Evolutionary conservation across 176 grass and related monocot species (phyloP), one percentile per base, ranked within the genome.

Genomic region (Oryza australiensis): DNA sequence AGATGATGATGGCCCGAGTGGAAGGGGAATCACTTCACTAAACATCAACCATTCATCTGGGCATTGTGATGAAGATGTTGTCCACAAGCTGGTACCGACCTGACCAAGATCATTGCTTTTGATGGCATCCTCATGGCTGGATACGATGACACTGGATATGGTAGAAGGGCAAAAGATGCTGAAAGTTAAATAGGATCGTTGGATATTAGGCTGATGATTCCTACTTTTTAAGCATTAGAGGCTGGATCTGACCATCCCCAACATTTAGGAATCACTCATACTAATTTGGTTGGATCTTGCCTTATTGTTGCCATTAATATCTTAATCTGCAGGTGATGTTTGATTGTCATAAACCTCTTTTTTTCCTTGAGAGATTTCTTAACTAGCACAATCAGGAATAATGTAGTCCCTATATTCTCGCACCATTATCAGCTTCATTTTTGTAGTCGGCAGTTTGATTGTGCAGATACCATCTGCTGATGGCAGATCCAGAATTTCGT

Each of bases 121-220:
- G 67, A 75, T 37, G 49, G 34, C 33, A 80, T 70, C 13, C 48
- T 70, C 8, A 10, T 28, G 46, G 20, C 35, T 70, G 72, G 51
- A 87, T 45, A 82, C 30, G 40, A 65, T 27, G 41, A 77, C 32
- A 82, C 27, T 48, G 62, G 63, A 79, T 75, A 13, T 24, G 38
- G 37, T 80, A 16, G 64, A 64, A 64, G 29, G 37, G 38, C 48
- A 88, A 6, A 16, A 51, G 30, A 27, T 66, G 23, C 68, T 30
- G 35, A 64, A 48, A 9, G 24, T 42, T 66, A 30, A 35, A 59
- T 33, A 33, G 26, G 35, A 70, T 77, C 24, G 13, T 51, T 64
- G 28, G 75, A 59, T 55, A 26, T 73, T 37, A 86, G 69, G 57
- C 59, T 73, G 12, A 79, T 27, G 29, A 73, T 73, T 66, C 29